Evolutionary conservation across 1,139 yeast species (phyloP).

Genomic region (Nakaseomyces glabratus): DNA sequence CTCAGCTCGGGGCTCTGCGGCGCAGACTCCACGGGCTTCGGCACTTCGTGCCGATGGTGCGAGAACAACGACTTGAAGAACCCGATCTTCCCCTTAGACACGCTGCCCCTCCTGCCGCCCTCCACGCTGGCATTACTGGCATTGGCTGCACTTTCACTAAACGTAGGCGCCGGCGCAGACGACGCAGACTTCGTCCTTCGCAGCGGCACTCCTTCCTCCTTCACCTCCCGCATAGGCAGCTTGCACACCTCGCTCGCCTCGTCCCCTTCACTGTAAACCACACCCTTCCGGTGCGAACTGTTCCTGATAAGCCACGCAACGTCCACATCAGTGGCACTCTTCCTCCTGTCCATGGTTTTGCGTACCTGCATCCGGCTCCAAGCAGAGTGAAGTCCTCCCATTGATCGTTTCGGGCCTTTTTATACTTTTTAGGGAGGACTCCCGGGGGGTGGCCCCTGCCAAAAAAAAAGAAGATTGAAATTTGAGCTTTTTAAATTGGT

Average conservation of each 20-base stretch:
- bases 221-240: no score
- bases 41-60: conserved; percentile 22
- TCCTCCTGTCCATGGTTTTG: conserved; percentile 5
- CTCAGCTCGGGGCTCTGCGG: not conserved
- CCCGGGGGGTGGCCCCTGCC: no score
- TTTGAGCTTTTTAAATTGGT: no score
- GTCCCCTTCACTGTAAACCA: not conserved
- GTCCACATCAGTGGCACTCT: conserved; percentile 7
- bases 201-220: no score
- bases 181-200: conserved; percentile 7
- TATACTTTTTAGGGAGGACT: no score
- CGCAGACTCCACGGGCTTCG: not conserved
- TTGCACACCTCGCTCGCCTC: conserved; percentile 2
- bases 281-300: conserved; percentile 5
- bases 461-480: no score
- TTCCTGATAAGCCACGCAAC: conserved; percentile 7
- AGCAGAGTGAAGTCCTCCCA: no score
- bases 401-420: no score
- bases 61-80: conserved; percentile 34
- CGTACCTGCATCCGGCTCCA: no score
- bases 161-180: not conserved
- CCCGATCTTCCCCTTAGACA: conserved; percentile 30
- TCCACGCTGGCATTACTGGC: no score
- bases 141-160: not conserved
- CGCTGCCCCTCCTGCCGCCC: no score